A percentile compares a stretch with the other conserved stretches of the same genome.
Conservation (phyloP, 2,329 filamentous ascomycete species). For the Fusarium xyrophilum region DNA sequence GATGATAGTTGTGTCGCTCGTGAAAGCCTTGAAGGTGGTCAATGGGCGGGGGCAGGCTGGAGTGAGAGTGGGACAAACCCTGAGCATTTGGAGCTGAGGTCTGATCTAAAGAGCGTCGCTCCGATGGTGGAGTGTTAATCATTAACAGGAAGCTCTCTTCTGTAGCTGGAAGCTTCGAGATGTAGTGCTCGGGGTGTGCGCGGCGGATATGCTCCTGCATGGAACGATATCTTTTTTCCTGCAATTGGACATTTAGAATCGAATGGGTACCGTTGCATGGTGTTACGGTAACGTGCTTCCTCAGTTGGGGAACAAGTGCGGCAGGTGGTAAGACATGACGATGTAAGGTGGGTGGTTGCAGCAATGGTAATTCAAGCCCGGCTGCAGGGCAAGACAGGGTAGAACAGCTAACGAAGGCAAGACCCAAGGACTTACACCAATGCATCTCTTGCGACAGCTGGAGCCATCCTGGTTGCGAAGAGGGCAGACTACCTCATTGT, state of each 20-base stretch:
- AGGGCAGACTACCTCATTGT: constrained; percentile 96
- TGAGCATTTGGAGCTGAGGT: constrained; percentile 44
- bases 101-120: constrained; percentile 61
- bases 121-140: constrained; percentile 87
- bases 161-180: constrained; percentile 95
- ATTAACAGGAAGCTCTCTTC: constrained; percentile 97
- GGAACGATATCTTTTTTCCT: constrained; percentile 96
- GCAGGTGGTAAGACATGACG: constrained; percentile 40
- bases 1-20: constrained; percentile 65
- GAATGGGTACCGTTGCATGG: constrained; percentile 30
- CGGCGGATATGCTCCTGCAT: constrained; percentile 99
- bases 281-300: constrained; percentile 18
- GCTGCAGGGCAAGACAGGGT: constrained; percentile 15
- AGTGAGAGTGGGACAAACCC: constrained; percentile 41
- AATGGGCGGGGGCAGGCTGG: constrained; percentile 28
- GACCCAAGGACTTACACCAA: constrained; percentile 78
- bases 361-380: constrained; percentile 14
- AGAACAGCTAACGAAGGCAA: constrained; percentile 12
- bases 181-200: constrained; percentile 96
- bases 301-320: constrained; percentile 21
- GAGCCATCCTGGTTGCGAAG: constrained; percentile 95
- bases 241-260: constrained; percentile 42
- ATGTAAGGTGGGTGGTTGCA: constrained; percentile 26
- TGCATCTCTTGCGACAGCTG: constrained; percentile 95
- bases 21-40: constrained; percentile 42